These are phyloP conservation scores for Tillandsia fasciculata DNA, from an alignment of 176 grass and related monocot species.

Conservation along the genomic window DNA sequence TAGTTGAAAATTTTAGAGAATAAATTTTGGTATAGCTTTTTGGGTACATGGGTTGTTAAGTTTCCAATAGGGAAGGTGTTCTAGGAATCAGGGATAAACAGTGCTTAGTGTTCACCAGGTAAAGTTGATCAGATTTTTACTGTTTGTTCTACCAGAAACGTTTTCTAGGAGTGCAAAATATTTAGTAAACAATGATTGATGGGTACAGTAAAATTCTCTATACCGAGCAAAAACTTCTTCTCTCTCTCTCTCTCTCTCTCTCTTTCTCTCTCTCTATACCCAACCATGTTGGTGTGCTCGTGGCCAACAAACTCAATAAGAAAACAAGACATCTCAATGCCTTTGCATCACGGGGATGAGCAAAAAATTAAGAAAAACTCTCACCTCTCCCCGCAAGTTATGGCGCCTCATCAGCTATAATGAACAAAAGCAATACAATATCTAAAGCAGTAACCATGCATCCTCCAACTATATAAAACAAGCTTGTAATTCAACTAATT, in stretches of 20 bases:
- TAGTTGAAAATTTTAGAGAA: no score
- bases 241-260: neutral
- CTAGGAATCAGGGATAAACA: no score
- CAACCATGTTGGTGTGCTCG: neutral
- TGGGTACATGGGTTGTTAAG: no score
- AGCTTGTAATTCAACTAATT: neutral
- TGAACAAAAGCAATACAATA: neutral
- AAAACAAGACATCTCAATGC: neutral
- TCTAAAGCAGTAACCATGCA: neutral
- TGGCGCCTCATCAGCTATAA: neutral
- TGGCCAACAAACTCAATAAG: neutral
- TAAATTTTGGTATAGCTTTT: no score
- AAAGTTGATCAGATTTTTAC: no score
- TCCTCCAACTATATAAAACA: neutral
- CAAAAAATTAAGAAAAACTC: neutral
- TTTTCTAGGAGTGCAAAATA: no score
- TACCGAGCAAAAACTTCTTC: neutral
- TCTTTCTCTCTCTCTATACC: neutral
- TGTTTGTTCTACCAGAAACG: no score
- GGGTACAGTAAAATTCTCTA: no score
- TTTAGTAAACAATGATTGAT: no score
- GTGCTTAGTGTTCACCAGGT: no score
- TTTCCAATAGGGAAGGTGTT: no score
- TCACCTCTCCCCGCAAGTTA: neutral
- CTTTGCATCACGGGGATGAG: neutral